Percentiles rank a stretch among this genome's conserved stretches.
Evolutionary conservation across 1,284 basidiomycete genomes (phyloP).

Genomic region (Jaminaea rosea): DNA sequence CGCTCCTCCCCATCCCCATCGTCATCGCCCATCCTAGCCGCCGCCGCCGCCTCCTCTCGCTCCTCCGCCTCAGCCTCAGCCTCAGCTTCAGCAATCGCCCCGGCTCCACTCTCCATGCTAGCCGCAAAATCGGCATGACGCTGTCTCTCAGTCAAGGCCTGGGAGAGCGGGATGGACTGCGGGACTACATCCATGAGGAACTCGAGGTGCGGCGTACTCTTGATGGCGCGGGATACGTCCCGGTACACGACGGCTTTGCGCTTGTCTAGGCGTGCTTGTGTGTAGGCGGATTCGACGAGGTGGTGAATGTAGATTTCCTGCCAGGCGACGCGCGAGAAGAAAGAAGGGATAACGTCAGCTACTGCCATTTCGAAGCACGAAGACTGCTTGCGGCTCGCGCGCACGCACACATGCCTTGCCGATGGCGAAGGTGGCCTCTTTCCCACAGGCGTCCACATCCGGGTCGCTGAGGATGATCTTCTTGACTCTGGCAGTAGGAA

Average conservation of each 20-base stretch:
- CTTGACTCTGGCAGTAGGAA: neutral
- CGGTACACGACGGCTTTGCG: neutral
- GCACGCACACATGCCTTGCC: neutral
- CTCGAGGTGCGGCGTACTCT: neutral
- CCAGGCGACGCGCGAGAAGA: neutral
- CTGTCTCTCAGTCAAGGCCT: neutral
- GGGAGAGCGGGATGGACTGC: neutral
- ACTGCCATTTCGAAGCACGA: neutral
- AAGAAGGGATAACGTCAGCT: neutral
- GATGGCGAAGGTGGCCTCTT: neutral
- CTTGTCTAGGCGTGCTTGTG: neutral
- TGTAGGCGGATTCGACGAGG: neutral
- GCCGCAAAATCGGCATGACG: neutral
- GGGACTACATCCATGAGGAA: neutral
- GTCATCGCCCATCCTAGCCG: neutral
- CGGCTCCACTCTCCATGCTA: neutral
- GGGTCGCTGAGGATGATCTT: constrained; percentile 1
- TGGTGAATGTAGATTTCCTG: neutral
- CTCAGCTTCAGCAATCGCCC: neutral
- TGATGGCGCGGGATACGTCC: neutral
- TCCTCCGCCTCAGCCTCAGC: neutral
- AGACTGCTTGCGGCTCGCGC: neutral
- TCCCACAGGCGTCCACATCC: neutral
- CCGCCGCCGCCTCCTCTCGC: neutral
- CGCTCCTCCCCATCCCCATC: neutral